Evolutionary conservation across 305 asterid species (phyloP).

Genomic region (Fraxinus angustifolia): DNA sequence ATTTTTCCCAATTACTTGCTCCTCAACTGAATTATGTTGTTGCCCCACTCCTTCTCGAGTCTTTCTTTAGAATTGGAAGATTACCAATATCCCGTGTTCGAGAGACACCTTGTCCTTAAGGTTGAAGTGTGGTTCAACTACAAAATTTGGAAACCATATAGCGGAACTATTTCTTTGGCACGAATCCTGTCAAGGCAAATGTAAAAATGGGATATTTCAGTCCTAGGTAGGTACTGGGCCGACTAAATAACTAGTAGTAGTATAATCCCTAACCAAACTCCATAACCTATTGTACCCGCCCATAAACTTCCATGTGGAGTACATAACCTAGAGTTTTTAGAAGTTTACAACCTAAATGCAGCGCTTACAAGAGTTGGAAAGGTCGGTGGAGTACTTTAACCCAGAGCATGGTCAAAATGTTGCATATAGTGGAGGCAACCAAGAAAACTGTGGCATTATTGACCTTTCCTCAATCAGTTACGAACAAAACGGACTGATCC

Average conservation of each 20-base stretch:
- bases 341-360: not conserved
- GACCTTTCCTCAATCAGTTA: not conserved
- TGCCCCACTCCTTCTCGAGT: not conserved
- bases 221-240: not conserved
- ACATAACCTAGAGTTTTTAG: not conserved
- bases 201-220: not conserved
- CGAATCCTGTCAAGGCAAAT: not conserved
- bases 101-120: not conserved
- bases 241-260: not conserved
- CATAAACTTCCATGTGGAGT: not conserved
- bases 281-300: not conserved
- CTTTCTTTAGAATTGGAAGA: not conserved
- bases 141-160: not conserved
- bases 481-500: not conserved
- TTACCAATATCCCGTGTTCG: not conserved
- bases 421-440: not conserved
- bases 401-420: not conserved
- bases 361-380: not conserved
- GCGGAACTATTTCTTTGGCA: not conserved
- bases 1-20: not conserved
- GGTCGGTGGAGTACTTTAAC: not conserved
- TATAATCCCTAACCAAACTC: not conserved
- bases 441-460: not conserved
- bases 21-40: not conserved
- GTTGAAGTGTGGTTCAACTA: not conserved